Evolutionary conservation across 305 asterid genomes (phyloP).

Genomic region (Fraxinus xanthoxyloides): DNA sequence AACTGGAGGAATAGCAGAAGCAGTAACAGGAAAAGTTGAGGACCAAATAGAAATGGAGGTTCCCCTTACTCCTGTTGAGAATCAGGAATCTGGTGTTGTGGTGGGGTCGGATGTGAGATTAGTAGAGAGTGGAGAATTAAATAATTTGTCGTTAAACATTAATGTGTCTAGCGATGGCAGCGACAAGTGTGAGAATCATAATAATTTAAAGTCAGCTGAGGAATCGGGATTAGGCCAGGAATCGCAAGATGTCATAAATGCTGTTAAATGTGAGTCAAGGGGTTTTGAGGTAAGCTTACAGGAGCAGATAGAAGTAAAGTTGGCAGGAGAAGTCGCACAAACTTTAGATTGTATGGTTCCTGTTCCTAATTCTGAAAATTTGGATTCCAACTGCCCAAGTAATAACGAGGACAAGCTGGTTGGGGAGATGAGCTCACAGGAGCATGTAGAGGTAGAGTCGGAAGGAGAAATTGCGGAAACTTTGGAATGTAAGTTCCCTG

Average conservation of each 20-base stretch:
- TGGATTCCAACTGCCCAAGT: not conserved
- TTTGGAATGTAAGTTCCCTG: conserved; percentile 23
- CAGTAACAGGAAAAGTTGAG: conserved; percentile 26
- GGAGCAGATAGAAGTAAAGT: conserved; percentile 6
- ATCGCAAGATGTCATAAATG: conserved; percentile 28
- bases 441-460: conserved; percentile 18
- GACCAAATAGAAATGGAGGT: conserved; percentile 10
- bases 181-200: conserved; percentile 23
- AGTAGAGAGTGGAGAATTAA: conserved; percentile 22
- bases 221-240: conserved; percentile 20
- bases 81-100: conserved; percentile 31
- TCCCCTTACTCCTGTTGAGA: conserved; percentile 17
- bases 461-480: conserved; percentile 20
- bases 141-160: not conserved
- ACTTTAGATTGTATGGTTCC: conserved; percentile 19
- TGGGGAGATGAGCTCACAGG: conserved; percentile 23
- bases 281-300: conserved; percentile 12
- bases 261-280: conserved; percentile 12
- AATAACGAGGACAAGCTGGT: not conserved
- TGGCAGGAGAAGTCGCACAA: not conserved
- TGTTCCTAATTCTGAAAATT: not conserved
- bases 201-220: conserved; percentile 19
- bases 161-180: conserved; percentile 15
- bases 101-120: conserved; percentile 25
- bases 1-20: conserved; percentile 17